Base-by-base conservation (phyloP, 2,329 filamentous ascomycete species). In the Diaporthe aspalathi region DNA sequence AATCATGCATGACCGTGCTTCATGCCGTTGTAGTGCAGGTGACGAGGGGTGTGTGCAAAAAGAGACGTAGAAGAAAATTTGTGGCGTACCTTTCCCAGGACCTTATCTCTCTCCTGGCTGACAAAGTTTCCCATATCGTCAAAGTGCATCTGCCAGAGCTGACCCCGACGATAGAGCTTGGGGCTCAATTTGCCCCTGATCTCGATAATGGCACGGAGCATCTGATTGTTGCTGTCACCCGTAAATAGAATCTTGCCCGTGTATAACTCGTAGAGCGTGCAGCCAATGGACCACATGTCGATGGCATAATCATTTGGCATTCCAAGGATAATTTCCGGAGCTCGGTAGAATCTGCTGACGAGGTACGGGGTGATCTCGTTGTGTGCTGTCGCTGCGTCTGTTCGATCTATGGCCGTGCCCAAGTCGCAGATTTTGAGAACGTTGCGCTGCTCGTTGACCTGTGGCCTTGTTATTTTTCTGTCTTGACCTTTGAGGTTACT, bases 201-300 rank as follows among this genome's bases (percentile, higher is more conserved):
- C 80, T 99, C 95, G 91, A 98, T 97, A 76, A 99, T 97, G 24
- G 93, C 92, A 74, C 94, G 93, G 72, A 99, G 89, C 96, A 99
- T 99, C 83, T 97, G 94, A 79, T 99, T 99, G 85, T 99, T 99
- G 83, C 94, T 96, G 74, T 93, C 90, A 72, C 96, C 96, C 1
- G 94, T 94, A 80, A 99, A 99, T 40, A 99, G 86, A 71, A 99
- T 98, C 81, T 98, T 97, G 78, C 96, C 96, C 0, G 96, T 98
- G 84, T 97, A 98, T 50, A 99, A 86, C 83, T 99, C 96, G 81
- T 97, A 99, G 38, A 98, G 86, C 0, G 96, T 99, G 83, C 96
- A 99, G 47, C 96, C 97, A 75, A 98, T 94, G 9, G 95, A 97
- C 96, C 96, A 99, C 86, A 97, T 93, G 81, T 99, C 96, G 75